Percentiles rank a stretch among this genome's conserved stretches.
These are phyloP conservation scores for Arthrocladium fulminans DNA, from an alignment of 2,329 filamentous ascomycete species.

Conservation along the genomic window DNA sequence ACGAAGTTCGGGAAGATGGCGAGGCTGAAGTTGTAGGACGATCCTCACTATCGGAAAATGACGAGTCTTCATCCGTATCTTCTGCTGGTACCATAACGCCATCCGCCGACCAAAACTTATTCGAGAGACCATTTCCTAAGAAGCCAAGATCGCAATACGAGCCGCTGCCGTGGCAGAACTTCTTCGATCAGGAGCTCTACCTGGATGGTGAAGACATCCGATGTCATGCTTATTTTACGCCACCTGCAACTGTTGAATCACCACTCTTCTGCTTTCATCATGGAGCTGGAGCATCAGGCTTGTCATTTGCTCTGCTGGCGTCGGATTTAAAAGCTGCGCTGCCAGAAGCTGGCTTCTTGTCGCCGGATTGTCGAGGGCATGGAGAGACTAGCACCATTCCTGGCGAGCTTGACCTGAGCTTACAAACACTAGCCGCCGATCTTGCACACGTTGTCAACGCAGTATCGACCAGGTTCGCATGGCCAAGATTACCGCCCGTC, in stretches of 20 bases:
- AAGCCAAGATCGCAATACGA: slow-evolving; percentile 40
- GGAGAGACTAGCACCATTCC: slow-evolving; percentile 50
- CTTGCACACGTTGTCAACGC: slow-evolving; percentile 60
- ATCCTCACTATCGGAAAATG: slow-evolving; percentile 35
- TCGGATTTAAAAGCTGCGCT: slow-evolving; percentile 67
- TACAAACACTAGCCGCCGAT: slow-evolving; percentile 65
- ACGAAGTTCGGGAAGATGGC: slow-evolving; percentile 33
- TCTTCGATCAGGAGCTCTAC: slow-evolving; percentile 81
- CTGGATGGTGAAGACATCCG: slow-evolving; percentile 48
- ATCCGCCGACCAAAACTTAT: slow-evolving; percentile 62
- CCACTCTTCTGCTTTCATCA: slow-evolving; percentile 92
- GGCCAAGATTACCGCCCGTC: slow-evolving; percentile 63
- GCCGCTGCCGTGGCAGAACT: slow-evolving; percentile 75
- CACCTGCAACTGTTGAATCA: slow-evolving; percentile 56
- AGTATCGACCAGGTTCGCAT: slow-evolving; percentile 60
- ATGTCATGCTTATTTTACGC: slow-evolving; percentile 82
- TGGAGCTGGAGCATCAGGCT: slow-evolving; percentile 82
- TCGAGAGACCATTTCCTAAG: slow-evolving; percentile 54
- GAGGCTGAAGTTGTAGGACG: slow-evolving; percentile 27
- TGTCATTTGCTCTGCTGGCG: slow-evolving; percentile 79
- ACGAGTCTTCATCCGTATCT: slow-evolving; percentile 77
- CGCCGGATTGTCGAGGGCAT: slow-evolving; percentile 78
- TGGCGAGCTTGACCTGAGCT: slow-evolving; percentile 53
- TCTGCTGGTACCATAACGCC: slow-evolving; percentile 89
- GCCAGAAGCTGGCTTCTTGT: slow-evolving; percentile 73